phyloP scores from a whole-genome alignment of 2,329 filamentous ascomycete genomes.

The Talaromyces sp. region DNA sequence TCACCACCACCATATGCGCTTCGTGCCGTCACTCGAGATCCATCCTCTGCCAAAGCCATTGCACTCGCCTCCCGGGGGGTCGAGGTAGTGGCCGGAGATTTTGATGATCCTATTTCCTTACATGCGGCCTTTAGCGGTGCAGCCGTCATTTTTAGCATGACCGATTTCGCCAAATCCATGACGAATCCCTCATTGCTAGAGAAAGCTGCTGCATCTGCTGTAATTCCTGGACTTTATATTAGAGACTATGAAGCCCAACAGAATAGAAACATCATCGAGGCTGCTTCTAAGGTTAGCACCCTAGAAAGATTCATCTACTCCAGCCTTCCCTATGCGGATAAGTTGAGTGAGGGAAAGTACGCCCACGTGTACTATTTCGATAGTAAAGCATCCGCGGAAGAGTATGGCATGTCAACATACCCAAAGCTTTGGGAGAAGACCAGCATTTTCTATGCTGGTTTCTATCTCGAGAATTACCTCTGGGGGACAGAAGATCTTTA shows the following conservation, averaged over 20 bases:
- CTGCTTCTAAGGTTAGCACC: slow-evolving; percentile 38
- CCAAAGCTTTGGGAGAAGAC: slow-evolving; percentile 30
- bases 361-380: slow-evolving; percentile 45
- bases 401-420: slow-evolving; percentile 41
- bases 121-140: slow-evolving; percentile 39
- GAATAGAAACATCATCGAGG: slow-evolving; percentile 53
- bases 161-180: slow-evolving; percentile 41
- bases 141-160: slow-evolving; percentile 53
- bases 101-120: slow-evolving; percentile 28
- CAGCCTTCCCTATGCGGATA: slow-evolving; percentile 46
- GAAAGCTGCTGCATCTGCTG: neutral
- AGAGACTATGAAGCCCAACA: neutral
- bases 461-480: slow-evolving; percentile 5
- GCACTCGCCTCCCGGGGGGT: slow-evolving; percentile 25
- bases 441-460: neutral
- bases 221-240: neutral
- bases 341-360: slow-evolving; percentile 44
- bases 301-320: slow-evolving; percentile 49
- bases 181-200: slow-evolving; percentile 25
- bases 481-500: neutral
- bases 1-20: slow-evolving; percentile 24
- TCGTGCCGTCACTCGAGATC: slow-evolving; percentile 33
- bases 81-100: slow-evolving; percentile 28
- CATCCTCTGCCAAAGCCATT: slow-evolving; percentile 23
- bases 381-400: slow-evolving; percentile 47